Evolutionary conservation across 2,329 filamentous ascomycete species (phyloP).

Genomic region (Fusarium sororula): DNA sequence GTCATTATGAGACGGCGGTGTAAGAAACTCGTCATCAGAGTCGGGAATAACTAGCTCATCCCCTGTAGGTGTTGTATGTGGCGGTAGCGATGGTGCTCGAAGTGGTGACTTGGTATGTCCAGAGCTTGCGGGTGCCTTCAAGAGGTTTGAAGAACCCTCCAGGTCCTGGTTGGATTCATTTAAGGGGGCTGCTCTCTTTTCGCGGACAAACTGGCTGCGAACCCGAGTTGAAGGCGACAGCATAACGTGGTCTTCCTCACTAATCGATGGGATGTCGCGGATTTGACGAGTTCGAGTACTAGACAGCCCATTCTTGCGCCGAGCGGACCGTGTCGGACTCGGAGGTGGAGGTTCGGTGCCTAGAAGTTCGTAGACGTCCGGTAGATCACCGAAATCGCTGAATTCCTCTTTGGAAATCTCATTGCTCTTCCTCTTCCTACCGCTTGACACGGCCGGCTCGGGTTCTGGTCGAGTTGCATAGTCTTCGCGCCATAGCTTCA

Average conservation of each 20-base stretch:
- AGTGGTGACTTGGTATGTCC: neutral
- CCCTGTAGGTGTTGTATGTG: neutral
- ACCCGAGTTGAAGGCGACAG: slow-evolving; percentile 43
- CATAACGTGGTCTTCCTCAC: slow-evolving; percentile 29
- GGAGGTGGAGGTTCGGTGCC: slow-evolving; percentile 52
- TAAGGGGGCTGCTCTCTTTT: neutral
- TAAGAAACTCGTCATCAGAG: slow-evolving; percentile 65
- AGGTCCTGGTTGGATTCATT: neutral
- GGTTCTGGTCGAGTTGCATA: slow-evolving; percentile 51
- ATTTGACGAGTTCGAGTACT: slow-evolving; percentile 32
- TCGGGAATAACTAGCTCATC: slow-evolving; percentile 60
- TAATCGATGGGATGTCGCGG: slow-evolving; percentile 29
- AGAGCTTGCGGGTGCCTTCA: slow-evolving; percentile 13
- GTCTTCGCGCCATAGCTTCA: slow-evolving; percentile 56
- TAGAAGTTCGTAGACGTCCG: slow-evolving; percentile 62
- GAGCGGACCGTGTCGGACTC: slow-evolving; percentile 45
- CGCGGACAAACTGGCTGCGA: slow-evolving; percentile 20
- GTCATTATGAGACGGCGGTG: slow-evolving; percentile 41
- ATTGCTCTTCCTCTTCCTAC: slow-evolving; percentile 63
- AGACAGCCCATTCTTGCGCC: slow-evolving; percentile 29
- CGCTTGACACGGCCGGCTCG: slow-evolving; percentile 50
- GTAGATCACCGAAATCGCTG: slow-evolving; percentile 58
- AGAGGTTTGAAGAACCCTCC: slow-evolving; percentile 10
- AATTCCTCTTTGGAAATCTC: slow-evolving; percentile 54
- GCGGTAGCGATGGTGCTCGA: neutral